Evolutionary conservation across 208 protist species (phyloP).

Genomic region (Spongospora subterranea): DNA sequence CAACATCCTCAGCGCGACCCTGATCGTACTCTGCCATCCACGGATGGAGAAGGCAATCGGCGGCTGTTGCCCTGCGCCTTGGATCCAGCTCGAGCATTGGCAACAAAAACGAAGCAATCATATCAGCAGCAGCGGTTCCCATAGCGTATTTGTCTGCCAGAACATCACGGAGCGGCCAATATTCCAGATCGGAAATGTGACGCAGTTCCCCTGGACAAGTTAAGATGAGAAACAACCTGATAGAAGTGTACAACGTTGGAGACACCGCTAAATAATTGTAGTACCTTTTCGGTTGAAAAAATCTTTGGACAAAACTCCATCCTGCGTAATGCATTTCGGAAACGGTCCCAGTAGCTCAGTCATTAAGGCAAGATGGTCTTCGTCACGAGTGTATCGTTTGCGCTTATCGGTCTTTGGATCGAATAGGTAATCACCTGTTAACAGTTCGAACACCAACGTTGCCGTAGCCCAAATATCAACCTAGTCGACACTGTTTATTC

Average conservation of each 20-base stretch:
- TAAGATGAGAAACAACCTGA: too few species aligned
- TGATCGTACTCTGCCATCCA: slow-evolving; percentile 37
- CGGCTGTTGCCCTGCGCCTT: slow-evolving; percentile 48
- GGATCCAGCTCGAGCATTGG: slow-evolving; percentile 63
- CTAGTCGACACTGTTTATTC: not conserved
- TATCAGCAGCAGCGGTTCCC: not conserved
- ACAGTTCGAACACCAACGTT: slow-evolving; percentile 83
- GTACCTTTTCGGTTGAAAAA: slow-evolving; percentile 71
- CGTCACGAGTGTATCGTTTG: not conserved
- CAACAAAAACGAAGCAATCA: slow-evolving; percentile 53
- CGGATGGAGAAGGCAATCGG: slow-evolving; percentile 4
- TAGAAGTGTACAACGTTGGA: too few species aligned
- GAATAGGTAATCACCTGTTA: slow-evolving; percentile 82
- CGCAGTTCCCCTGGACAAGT: slow-evolving; percentile 81
- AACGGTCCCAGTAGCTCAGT: slow-evolving; percentile 74
- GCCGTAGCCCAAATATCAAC: slow-evolving; percentile 86
- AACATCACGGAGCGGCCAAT: slow-evolving; percentile 67
- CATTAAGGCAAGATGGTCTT: slow-evolving; percentile 75
- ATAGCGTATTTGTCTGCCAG: slow-evolving; percentile 62
- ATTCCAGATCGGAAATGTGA: slow-evolving; percentile 78
- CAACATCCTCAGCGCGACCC: too few species aligned
- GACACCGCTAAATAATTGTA: too few species aligned
- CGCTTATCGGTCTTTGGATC: slow-evolving; percentile 81
- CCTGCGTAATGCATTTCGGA: slow-evolving; percentile 55
- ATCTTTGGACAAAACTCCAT: slow-evolving; percentile 63